phyloP scores from a whole-genome alignment of 2,329 filamentous ascomycete genomes.

The Elsinoe batatas region DNA sequence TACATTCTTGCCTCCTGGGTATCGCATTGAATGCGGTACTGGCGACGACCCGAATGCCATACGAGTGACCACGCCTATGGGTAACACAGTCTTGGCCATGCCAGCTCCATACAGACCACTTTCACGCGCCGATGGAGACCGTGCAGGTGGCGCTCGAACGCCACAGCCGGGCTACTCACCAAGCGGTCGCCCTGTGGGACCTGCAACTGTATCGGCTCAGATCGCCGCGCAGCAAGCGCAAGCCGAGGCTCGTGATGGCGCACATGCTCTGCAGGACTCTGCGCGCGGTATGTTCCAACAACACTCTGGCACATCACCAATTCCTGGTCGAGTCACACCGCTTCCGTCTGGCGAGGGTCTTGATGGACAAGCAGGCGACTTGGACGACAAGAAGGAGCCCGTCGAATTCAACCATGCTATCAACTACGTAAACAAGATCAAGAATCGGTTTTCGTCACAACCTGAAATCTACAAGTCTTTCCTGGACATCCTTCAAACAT shows the following conservation, averaged over 20 bases:
- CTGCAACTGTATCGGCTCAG: slow-evolving; percentile 29
- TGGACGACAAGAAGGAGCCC: slow-evolving; percentile 61
- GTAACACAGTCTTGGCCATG: slow-evolving; percentile 90
- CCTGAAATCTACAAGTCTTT: slow-evolving; percentile 99
- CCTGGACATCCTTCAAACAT: slow-evolving; percentile 93
- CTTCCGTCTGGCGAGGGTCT: slow-evolving; percentile 43
- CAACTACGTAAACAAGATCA: slow-evolving; percentile 99
- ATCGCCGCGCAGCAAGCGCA: slow-evolving; percentile 23
- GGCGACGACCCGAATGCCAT: slow-evolving; percentile 94
- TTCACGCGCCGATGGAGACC: slow-evolving; percentile 30
- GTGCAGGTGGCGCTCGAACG: slow-evolving; percentile 31
- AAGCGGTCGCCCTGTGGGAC: slow-evolving; percentile 34
- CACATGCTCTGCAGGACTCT: slow-evolving; percentile 30
- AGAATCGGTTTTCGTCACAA: slow-evolving; percentile 95
- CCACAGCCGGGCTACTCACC: slow-evolving; percentile 32
- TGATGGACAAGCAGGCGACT: slow-evolving; percentile 45
- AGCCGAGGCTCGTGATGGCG: slow-evolving; percentile 8
- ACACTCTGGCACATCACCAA: slow-evolving; percentile 27
- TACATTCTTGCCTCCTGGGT: slow-evolving; percentile 86
- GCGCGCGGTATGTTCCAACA: background rate
- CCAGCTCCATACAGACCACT: slow-evolving; percentile 41
- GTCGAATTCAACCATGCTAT: slow-evolving; percentile 99
- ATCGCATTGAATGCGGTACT: slow-evolving; percentile 90
- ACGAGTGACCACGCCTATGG: slow-evolving; percentile 90
- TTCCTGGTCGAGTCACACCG: slow-evolving; percentile 36